phyloP scores from a whole-genome alignment of 108 stramenopile genomes.

The Conticribra weissflogii region DNA sequence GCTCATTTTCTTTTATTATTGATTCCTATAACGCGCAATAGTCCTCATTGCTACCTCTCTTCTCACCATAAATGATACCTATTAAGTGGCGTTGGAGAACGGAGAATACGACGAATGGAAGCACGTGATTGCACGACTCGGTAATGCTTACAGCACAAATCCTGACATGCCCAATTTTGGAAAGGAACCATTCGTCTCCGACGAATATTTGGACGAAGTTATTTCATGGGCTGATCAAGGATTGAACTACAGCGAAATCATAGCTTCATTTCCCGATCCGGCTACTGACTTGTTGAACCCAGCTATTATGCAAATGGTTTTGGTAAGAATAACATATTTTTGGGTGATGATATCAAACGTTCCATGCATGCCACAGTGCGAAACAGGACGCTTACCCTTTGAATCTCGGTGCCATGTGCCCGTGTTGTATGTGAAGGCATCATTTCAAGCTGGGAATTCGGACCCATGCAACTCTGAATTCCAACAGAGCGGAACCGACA shows the following conservation, averaged over 20 bases:
- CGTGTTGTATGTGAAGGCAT: neutral
- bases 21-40: too few relatives aligned
- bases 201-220: slow-evolving; percentile 20
- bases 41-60: neutral
- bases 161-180: slow-evolving; percentile 1
- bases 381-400: too few relatives aligned
- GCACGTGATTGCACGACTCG: neutral
- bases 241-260: neutral
- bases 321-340: neutral
- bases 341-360: neutral
- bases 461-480: slow-evolving; percentile 7
- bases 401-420: too few relatives aligned
- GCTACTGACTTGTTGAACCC: slow-evolving; percentile 8
- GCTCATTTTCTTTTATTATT: too few relatives aligned
- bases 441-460: neutral
- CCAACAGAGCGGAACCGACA: neutral
- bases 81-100: too few relatives aligned
- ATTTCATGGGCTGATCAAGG: neutral
- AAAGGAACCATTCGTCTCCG: neutral
- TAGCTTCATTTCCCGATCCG: neutral
- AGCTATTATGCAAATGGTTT: neutral
- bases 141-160: slow-evolving; percentile 17
- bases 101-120: neutral
- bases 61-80: neutral
- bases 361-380: too few relatives aligned